phyloP scores from a whole-genome alignment of 2,329 filamentous ascomycete species.

The Penicillium sp. region DNA sequence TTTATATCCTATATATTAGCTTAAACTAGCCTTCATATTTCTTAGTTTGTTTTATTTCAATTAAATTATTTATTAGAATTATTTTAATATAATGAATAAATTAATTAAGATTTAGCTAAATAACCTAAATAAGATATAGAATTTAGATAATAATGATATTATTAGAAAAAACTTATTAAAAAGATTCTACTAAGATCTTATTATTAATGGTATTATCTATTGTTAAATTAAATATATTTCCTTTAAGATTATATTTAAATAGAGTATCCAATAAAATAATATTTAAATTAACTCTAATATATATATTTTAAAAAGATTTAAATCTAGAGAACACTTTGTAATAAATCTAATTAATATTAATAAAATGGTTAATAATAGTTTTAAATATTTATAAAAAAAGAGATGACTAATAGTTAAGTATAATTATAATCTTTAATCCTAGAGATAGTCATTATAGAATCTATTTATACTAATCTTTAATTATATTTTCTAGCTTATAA shows the following conservation, averaged over 20 bases:
- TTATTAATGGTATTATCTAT: no score
- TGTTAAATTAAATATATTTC: no score
- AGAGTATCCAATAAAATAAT: background rate
- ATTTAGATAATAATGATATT: slow-evolving; percentile 1
- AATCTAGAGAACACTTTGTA: no score
- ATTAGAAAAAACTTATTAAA: background rate
- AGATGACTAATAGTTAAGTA: slow-evolving; percentile 6
- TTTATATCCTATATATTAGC: no score
- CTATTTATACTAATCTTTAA: background rate
- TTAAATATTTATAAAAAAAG: slow-evolving; percentile 5
- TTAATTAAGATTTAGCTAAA: slow-evolving; percentile 3
- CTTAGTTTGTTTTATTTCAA: no score
- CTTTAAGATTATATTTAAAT: background rate
- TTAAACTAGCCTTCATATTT: no score
- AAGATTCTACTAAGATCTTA: background rate
- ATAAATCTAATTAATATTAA: background rate
- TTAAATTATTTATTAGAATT: no score
- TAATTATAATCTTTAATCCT: slow-evolving; percentile 3
- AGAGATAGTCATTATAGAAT: background rate
- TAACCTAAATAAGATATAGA: slow-evolving; percentile 11
- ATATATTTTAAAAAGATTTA: no score
- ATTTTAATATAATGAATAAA: no score
- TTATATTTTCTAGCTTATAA: background rate
- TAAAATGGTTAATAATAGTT: slow-evolving; percentile 6
- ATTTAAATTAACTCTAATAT: no score